Evolutionary conservation across 1,284 basidiomycete species (phyloP), one percentile per base, ranked within the genome.

Genomic region (Papiliotrema fonsecae): DNA sequence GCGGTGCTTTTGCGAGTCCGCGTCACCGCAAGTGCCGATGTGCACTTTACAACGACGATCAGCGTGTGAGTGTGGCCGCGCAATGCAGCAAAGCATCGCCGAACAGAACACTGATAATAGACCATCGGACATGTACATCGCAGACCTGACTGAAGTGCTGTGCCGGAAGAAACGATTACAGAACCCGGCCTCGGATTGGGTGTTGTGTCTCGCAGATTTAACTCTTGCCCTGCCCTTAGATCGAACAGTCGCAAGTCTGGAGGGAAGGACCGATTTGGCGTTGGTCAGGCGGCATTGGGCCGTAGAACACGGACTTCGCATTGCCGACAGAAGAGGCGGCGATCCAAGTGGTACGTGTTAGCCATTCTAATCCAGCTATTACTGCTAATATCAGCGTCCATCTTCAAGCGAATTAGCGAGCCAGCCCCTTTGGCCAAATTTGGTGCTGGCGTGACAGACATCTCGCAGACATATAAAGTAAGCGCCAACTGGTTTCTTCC

Each of bases 101-200:
- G n/a, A n/a, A n/a, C n/a, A n/a, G n/a, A n/a, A n/a, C n/a, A n/a
- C n/a, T n/a, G n/a, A n/a, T n/a, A n/a, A 19, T 55, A 92, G 88
- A 2, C 86, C 89, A 3, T 81, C 86, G 14, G 91, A 89, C n/a
- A 96, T 90, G 85, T 98, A 97, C 72, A 86, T 97, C 79, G 88
- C 91, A 49, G 93, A 99, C 71, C 88, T 93, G 1, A 81, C 97
- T 32, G 93, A 97, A 59, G 77, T 83, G 21, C 82, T 93, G 2
- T 90, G 87, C 65, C 78, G 81, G 45, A 74, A 73, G 61, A 86
- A 84, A 66, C 81, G 85, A 31, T 84, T 85, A 53, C 76, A 88
- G 18, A 77, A 78, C 31, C 81, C 86, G 57, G 79, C 86, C 1
- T 85, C 85, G 48, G 86, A 92, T 52, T 94, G 89, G 75, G 88